Base-by-base conservation (phyloP, 352 stramenopile species). In the Phytophthora agathidicida region DNA sequence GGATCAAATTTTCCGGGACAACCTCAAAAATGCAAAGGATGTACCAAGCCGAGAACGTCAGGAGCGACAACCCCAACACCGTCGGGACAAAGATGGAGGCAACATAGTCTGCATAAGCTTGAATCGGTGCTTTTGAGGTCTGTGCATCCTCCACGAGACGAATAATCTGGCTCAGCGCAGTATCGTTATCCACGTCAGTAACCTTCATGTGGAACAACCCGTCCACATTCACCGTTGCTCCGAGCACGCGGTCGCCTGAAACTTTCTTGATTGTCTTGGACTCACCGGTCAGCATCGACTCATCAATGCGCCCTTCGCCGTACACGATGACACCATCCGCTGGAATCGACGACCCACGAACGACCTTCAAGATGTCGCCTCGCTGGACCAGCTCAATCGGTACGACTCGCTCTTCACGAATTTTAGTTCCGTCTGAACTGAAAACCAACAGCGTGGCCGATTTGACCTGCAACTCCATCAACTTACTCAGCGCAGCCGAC, bases 71-170 rank as follows among this genome's bases (percentile, higher is more conserved):
- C 4, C 75, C 65, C 19, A 99, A 71, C 11, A 99, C 96, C 3
- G 88, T 80, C 9, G 97, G 98, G 14, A 98, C 97, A 62, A 99
- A 99, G 5, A 98, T 73, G 7, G 89, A 90, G 10, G 96, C 92
- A 44, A 99, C 74, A 44, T 93, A 93, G 82, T 99, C 98, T 2
- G 97, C 98, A 52, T 98, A 97, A 7, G 91, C 93, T 80, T 99
- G 97, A 56, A 99, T 99, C 20, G 97, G 94, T 22, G 97, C 96
- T 71, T 99, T 99, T 17, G 83, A 94, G 16, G 96, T 96, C 83
- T 99, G 98, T 3, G 98, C 98, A 23, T 98, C 90, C 71, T 99
- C 95, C 19, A 99, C 96, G 11, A 99, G 83, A n/a, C 89, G 84
- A 56, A 99, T 97, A 49, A 99, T 99, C 67, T 99, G 96, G 37